Percentiles rank a stretch among this genome's conserved stretches.
phyloP scores from a whole-genome alignment of 2,329 filamentous ascomycete species.

The Diaporthe longicolla region DNA sequence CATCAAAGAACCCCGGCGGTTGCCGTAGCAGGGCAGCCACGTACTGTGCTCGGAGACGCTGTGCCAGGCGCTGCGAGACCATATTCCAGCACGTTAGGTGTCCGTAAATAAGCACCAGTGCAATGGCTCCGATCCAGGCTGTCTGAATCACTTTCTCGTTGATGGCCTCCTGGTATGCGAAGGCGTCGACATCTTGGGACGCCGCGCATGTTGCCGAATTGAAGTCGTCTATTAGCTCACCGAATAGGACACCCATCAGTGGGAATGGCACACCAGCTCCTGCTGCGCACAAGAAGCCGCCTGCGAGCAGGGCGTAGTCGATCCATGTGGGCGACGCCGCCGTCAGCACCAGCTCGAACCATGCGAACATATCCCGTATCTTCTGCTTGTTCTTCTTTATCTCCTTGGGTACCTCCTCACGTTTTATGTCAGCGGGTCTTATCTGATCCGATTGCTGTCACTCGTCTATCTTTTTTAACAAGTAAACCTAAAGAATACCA shows the following conservation, averaged over 20 bases:
- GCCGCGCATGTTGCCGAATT: constrained; percentile 17
- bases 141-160: constrained; percentile 16
- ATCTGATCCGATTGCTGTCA: neutral
- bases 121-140: constrained; percentile 4
- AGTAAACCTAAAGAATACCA: neutral
- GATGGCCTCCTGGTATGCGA: constrained; percentile 1
- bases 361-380: neutral
- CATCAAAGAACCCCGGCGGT: constrained; percentile 5
- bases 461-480: neutral
- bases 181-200: neutral
- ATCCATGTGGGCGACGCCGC: constrained; percentile 10
- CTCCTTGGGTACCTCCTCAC: neutral
- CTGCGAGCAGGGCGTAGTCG: neutral
- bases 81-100: constrained; percentile 11
- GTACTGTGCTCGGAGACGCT: constrained; percentile 3
- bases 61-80: constrained; percentile 5
- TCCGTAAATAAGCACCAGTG: neutral
- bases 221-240: constrained; percentile 8
- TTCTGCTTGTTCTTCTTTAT: neutral
- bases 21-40: constrained; percentile 4
- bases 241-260: constrained; percentile 6
- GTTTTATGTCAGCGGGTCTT: neutral
- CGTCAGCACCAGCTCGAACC: constrained; percentile 11
- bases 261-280: neutral
- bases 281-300: constrained; percentile 5